phyloP scores from a whole-genome alignment of 192 early-diverging fungal species.

The Coemansia asiatica region DNA sequence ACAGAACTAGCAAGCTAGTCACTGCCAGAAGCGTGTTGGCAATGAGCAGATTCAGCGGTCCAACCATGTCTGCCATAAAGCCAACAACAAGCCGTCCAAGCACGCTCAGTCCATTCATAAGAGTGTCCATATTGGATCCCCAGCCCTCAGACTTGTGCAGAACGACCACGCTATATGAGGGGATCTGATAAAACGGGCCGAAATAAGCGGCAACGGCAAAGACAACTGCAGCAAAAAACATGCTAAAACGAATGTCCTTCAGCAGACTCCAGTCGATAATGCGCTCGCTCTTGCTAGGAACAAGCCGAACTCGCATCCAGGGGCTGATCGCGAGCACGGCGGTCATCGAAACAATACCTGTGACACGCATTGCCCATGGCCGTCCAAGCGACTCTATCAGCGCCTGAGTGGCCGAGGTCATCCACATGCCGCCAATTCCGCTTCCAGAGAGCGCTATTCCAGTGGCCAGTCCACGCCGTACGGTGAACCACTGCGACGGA shows the following conservation, averaged over 20 bases:
- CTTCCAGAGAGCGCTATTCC: conserved; percentile 58
- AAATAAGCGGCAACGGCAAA: conserved; percentile 52
- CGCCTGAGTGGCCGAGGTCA: conserved; percentile 53
- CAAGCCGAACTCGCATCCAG: conserved; percentile 50
- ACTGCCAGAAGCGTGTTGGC: conserved; percentile 29
- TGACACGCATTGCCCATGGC: conserved; percentile 59
- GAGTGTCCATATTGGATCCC: conserved; percentile 54
- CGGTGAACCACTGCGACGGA: conserved; percentile 55
- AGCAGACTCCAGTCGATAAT: conserved; percentile 50
- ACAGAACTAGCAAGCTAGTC: conserved; percentile 38
- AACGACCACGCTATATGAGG: conserved; percentile 50
- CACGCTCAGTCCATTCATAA: conserved; percentile 54
- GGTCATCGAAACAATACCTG: conserved; percentile 45
- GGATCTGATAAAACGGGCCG: conserved; percentile 54
- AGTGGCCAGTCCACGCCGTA: conserved; percentile 54
- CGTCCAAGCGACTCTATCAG: conserved; percentile 47
- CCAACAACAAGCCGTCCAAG: conserved; percentile 44
- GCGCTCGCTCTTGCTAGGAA: conserved; percentile 34
- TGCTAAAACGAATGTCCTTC: conserved; percentile 35
- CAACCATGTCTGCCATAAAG: conserved; percentile 34
- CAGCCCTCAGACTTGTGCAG: conserved; percentile 46
- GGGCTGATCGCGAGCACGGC: conserved; percentile 50
- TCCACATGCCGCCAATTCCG: conserved; percentile 58
- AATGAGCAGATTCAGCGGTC: conserved; percentile 47
- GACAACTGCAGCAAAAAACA: conserved; percentile 35